Conservation (phyloP, 306 rosid species). For the Herpetospermum pedunculosum region DNA sequence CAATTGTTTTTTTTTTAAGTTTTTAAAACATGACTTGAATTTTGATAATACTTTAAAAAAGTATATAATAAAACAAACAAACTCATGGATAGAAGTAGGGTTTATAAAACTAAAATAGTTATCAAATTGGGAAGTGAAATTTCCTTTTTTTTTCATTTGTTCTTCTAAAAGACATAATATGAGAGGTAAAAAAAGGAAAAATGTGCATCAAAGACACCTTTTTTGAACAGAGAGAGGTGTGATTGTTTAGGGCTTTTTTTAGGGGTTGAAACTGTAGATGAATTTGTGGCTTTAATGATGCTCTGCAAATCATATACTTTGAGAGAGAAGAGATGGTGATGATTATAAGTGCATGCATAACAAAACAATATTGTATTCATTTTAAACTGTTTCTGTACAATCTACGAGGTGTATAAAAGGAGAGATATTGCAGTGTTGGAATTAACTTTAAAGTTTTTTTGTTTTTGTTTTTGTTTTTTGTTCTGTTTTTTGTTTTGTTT, state of each 20-base stretch:
- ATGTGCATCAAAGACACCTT: background rate
- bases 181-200: no score
- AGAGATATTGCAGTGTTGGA: background rate
- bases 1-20: no score
- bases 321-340: background rate
- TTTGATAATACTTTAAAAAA: no score
- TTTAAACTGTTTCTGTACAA: background rate
- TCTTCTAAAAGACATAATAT: no score
- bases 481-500: no score
- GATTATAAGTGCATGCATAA: background rate
- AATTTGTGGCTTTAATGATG: background rate
- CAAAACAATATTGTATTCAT: background rate
- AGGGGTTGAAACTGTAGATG: background rate
- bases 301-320: background rate
- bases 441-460: background rate
- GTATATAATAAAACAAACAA: no score
- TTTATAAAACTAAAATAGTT: no score
- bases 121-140: no score
- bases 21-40: no score
- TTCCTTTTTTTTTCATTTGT: no score
- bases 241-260: background rate
- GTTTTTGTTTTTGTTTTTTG: background rate
- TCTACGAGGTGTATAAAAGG: background rate
- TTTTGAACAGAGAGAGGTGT: background rate
- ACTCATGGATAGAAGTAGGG: no score